phyloP scores from a whole-genome alignment of 208 protist genomes.

The Strigomonas galati region DNA sequence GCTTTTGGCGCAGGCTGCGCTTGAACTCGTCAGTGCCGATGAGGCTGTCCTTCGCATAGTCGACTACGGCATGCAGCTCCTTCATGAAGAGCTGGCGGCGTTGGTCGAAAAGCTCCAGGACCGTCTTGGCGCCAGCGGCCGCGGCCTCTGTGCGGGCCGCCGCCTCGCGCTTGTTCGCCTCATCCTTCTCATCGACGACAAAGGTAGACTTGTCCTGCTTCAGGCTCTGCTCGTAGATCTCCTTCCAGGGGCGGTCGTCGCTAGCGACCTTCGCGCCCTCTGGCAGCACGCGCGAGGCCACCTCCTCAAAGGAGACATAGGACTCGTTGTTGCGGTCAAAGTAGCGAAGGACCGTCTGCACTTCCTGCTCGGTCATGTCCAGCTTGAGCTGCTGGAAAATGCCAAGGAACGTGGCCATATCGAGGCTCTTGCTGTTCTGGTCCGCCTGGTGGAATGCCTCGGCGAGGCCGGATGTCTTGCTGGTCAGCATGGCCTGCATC shows the following conservation, averaged over 20 bases:
- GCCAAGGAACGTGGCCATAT: constrained; percentile 72
- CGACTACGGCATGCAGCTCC: constrained; percentile 83
- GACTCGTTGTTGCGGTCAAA: constrained; percentile 91
- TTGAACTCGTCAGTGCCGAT: constrained; percentile 87
- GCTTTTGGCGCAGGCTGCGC: constrained; percentile 68
- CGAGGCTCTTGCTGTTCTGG: constrained; percentile 49
- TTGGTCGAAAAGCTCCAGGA: constrained; percentile 77
- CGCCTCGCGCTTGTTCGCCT: constrained; percentile 42
- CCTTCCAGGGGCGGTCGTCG: constrained; percentile 70
- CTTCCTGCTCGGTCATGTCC: constrained; percentile 87
- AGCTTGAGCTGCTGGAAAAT: constrained; percentile 73
- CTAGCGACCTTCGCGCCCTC: constrained; percentile 54
- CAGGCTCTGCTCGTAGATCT: constrained; percentile 67
- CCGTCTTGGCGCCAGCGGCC: constrained; percentile 46
- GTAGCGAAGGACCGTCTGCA: constrained; percentile 88
- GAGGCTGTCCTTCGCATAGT: constrained; percentile 82
- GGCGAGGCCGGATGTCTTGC: constrained; percentile 70
- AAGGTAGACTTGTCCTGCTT: constrained; percentile 52
- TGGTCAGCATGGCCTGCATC: constrained; percentile 84
- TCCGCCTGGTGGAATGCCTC: constrained; percentile 78
- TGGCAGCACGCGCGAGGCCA: constrained; percentile 72
- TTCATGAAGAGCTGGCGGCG: constrained; percentile 89
- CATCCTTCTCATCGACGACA: constrained; percentile 55
- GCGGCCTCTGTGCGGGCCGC: constrained; percentile 36
- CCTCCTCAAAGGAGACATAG: constrained; percentile 88